Evolutionary conservation across 257 asterid genomes (phyloP), one percentile per base, ranked within the genome.

Genomic region (Asclepias syriaca): DNA sequence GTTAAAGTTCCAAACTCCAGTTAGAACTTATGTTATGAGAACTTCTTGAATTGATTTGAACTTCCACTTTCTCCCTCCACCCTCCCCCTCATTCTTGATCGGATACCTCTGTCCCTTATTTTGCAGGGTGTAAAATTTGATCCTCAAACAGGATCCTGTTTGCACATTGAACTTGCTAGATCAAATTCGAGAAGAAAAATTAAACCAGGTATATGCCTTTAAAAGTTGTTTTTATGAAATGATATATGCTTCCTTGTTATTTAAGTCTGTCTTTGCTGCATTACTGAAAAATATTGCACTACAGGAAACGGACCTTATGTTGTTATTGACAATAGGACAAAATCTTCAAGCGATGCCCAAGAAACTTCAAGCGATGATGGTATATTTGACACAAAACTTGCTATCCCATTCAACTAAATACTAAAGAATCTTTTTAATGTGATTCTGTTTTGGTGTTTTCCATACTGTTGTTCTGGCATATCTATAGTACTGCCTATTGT

Each of bases 101-200:
- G 57, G 50, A 18, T 34, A 53, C 40, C 66, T 66, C 4, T 49
- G 56, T 24, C 18, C 32, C 48, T 24, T 68, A 19, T 60, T 66
- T 61, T 68, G 45, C 77, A 94, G 96, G 97, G 97, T 79, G 88
- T 86, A 50, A 91, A 88, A 76, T 91, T 91, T 83, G 98, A 94
- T 78, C 98, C 98, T 72, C 96, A 94, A 83, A 83, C 90, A 74
- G 96, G 97, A 73, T 88, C 92, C 72, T 85, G 87, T 65, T 84
- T 94, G 89, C 97, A 95, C 81, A 88, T 91, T 63, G 98, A 94
- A 81, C 84, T 90, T n/a, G 99, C 99, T 11, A 90, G 99, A 86
- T 85, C 97, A 72, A 95, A 95, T 83, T 95, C 99, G 43, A 91
- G 92, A 85, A 88, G 97, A 82, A 84, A 82, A 82, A 82, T 73